phyloP scores from a whole-genome alignment of 2,329 filamentous ascomycete species.

The Nemania abortiva region DNA sequence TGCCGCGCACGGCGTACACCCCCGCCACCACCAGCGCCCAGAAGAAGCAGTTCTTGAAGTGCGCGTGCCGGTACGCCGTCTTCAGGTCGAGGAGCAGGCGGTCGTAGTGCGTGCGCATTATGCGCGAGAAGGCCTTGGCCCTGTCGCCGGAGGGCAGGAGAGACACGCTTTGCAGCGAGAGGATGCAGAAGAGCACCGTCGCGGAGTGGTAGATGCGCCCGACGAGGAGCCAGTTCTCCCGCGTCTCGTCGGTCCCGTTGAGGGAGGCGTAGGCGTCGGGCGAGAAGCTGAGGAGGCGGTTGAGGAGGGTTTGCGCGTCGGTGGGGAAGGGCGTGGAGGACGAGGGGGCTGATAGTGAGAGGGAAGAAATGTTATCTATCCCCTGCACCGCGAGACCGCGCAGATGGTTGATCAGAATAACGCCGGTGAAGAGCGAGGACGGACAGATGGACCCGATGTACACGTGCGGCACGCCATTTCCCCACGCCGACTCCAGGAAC shows the following conservation, averaged over 20 bases:
- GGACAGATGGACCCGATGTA: constrained; percentile 41
- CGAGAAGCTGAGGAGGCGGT: constrained; percentile 47
- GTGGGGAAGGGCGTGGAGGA: not conserved
- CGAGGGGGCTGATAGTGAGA: not conserved
- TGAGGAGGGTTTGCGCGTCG: constrained; percentile 42
- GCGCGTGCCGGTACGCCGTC: constrained; percentile 35
- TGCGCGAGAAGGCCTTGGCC: constrained; percentile 16
- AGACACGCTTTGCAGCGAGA: constrained; percentile 48
- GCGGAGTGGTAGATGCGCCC: constrained; percentile 50
- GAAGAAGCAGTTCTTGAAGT: constrained; percentile 45
- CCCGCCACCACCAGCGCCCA: constrained; percentile 54
- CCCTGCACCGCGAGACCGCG: constrained; percentile 25
- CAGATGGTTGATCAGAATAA: constrained; percentile 35
- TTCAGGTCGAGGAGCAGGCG: constrained; percentile 44
- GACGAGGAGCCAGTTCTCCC: constrained; percentile 49
- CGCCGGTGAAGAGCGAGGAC: constrained; percentile 18
- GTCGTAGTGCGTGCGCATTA: constrained; percentile 35
- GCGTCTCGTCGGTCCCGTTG: constrained; percentile 34
- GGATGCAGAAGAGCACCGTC: constrained; percentile 45
- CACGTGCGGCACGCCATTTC: not conserved
- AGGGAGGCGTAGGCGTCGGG: constrained; percentile 46
- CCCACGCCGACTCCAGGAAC: constrained; percentile 43
- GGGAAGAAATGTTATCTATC: not conserved
- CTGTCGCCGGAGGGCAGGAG: constrained; percentile 40
- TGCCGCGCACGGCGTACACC: constrained; percentile 44